Conservation (phyloP, 495 filamentous ascomycete species). For the Penicillium lividum region DNA sequence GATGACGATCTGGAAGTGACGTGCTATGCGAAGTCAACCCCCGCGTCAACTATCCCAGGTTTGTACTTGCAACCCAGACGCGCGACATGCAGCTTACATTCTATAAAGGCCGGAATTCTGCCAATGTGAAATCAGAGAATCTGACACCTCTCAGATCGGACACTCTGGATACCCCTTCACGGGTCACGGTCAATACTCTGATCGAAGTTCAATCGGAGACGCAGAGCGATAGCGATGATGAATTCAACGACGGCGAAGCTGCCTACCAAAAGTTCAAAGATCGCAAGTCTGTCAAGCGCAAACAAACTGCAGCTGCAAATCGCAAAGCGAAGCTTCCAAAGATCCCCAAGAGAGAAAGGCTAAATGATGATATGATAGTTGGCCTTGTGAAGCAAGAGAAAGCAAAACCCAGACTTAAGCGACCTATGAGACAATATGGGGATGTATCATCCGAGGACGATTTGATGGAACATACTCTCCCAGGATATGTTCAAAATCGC, state of each 20-base stretch:
- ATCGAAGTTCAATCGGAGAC: slow-evolving; percentile 19
- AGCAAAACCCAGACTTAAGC: slow-evolving; percentile 18
- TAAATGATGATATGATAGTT: slow-evolving; percentile 26
- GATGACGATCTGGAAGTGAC: slow-evolving; percentile 45
- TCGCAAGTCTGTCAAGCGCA: slow-evolving; percentile 57
- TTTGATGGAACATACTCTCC: slow-evolving; percentile 58
- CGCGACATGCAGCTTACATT: slow-evolving; percentile 21
- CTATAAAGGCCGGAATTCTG: slow-evolving; percentile 4
- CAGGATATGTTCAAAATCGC: slow-evolving; percentile 58
- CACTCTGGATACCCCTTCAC: slow-evolving; percentile 12
- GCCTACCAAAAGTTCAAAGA: slow-evolving; percentile 62
- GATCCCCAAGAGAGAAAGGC: slow-evolving; percentile 22
- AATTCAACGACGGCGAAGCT: slow-evolving; percentile 49
- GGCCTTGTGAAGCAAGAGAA: slow-evolving; percentile 30
- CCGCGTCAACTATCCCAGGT: slow-evolving; percentile 8
- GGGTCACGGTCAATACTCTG: slow-evolving; percentile 17
- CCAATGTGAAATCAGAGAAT: background rate
- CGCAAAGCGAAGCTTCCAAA: slow-evolving; percentile 43
- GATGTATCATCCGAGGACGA: slow-evolving; percentile 54
- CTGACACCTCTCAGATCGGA: slow-evolving; percentile 13
- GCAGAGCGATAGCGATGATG: slow-evolving; percentile 36
- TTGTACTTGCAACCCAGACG: slow-evolving; percentile 18
- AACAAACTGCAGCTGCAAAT: slow-evolving; percentile 48
- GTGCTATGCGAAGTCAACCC: slow-evolving; percentile 16
- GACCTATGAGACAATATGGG: slow-evolving; percentile 36